A percentile compares a stretch with the other conserved stretches of the same genome.
phyloP scores from a whole-genome alignment of 1,284 basidiomycete species.

The Malassezia vespertilionis region DNA sequence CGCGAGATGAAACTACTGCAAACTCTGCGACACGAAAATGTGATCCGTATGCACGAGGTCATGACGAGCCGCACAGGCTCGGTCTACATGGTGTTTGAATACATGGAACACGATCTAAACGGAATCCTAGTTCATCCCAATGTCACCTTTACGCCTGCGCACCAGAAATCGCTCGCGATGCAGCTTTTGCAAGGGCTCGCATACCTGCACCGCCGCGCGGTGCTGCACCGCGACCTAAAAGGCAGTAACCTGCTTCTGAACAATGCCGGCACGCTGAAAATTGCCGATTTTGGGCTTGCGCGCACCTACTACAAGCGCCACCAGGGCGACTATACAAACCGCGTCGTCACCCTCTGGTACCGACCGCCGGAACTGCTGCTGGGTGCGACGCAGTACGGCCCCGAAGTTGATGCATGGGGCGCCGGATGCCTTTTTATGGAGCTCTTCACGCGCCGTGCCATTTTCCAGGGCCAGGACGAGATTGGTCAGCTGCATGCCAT shows the following conservation, averaged over 20 bases:
- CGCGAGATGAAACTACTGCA: constrained; percentile 96
- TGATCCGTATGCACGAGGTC: constrained; percentile 87
- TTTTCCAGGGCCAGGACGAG: constrained; percentile 93
- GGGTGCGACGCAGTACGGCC: constrained; percentile 90
- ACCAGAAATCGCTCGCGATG: constrained; percentile 84
- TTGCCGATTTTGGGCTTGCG: constrained; percentile 96
- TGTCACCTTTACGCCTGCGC: constrained; percentile 67
- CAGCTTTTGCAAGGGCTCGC: constrained; percentile 88
- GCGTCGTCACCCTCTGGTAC: constrained; percentile 99
- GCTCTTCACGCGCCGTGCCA: constrained; percentile 81
- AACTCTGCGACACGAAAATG: constrained; percentile 74
- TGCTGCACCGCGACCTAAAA: constrained; percentile 96
- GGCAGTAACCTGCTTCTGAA: constrained; percentile 96
- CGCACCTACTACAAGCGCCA: constrained; percentile 85
- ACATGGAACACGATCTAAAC: constrained; percentile 97
- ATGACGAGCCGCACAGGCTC: constrained; percentile 88
- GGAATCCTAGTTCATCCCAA: constrained; percentile 84
- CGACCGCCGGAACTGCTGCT: constrained; percentile 88
- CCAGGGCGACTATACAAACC: constrained; percentile 87
- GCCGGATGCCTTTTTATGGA: constrained; percentile 99
- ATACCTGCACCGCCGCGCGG: constrained; percentile 85
- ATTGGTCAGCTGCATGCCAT: constrained; percentile 91
- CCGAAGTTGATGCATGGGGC: constrained; percentile 99
- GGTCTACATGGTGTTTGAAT: constrained; percentile 98
- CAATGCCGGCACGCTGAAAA: constrained; percentile 79